Conservation (phyloP, 495 filamentous ascomycete species). For the Parachaetomium inaequale region DNA sequence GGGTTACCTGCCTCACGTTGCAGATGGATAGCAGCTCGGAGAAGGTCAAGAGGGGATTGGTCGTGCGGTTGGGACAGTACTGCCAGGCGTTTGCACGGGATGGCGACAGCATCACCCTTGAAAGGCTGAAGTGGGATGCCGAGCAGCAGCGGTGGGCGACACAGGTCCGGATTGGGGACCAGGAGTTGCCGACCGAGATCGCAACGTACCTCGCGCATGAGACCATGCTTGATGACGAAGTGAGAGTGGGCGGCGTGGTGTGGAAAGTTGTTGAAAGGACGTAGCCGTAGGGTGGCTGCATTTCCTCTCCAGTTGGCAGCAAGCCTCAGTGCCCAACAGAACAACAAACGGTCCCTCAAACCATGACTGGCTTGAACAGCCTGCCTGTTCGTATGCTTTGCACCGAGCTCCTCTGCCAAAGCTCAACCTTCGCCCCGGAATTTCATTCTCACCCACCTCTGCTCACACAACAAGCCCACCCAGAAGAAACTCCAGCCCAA, state of each 20-base stretch:
- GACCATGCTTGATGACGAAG: conserved; percentile 11
- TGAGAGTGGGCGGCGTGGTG: conserved; percentile 17
- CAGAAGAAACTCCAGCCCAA: background rate
- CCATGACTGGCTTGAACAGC: background rate
- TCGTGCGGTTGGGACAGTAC: conserved; percentile 47
- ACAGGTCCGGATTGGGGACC: conserved; percentile 20
- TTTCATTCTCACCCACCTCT: background rate
- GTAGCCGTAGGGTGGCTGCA: background rate
- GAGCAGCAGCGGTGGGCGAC: conserved; percentile 18
- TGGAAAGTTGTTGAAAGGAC: conserved; percentile 26
- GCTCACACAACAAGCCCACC: background rate
- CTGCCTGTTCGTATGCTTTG: background rate
- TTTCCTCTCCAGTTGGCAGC: background rate
- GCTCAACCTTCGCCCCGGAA: background rate
- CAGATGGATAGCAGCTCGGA: background rate
- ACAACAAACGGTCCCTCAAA: background rate
- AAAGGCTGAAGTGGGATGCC: conserved; percentile 42
- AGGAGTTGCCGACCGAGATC: conserved; percentile 16
- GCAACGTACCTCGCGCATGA: conserved; percentile 16
- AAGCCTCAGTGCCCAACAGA: background rate
- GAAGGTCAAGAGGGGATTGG: conserved; percentile 36
- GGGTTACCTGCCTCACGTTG: background rate
- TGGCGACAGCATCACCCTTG: conserved; percentile 37
- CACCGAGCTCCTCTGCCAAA: no score
- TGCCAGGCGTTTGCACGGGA: conserved; percentile 45